Percentiles rank a stretch among this genome's conserved stretches.
phyloP scores from a whole-genome alignment of 768 basidiomycete genomes.

The Trametopsis cervina region DNA sequence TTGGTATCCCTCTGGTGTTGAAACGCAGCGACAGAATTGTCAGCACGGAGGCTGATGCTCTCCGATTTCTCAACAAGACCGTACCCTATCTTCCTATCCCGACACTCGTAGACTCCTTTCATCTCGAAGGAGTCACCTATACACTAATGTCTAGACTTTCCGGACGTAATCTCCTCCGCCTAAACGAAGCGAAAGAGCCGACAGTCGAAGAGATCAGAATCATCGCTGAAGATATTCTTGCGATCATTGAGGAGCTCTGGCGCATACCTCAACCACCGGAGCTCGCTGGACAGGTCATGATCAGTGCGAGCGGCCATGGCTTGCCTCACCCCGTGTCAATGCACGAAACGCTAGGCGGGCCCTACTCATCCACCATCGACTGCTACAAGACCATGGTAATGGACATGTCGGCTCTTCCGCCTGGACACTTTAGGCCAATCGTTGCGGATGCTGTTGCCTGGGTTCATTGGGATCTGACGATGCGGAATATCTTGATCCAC shows the following conservation, averaged over 20 bases:
- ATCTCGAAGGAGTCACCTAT: slow-evolving; percentile 12
- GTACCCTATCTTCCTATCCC: slow-evolving; percentile 19
- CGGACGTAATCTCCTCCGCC: slow-evolving; percentile 7
- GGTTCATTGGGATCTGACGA: slow-evolving; percentile 7
- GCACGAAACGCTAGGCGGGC: slow-evolving; percentile 13
- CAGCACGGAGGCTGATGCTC: slow-evolving; percentile 19
- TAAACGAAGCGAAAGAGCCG: slow-evolving; percentile 4
- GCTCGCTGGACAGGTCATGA: slow-evolving; percentile 16
- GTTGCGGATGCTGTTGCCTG: slow-evolving; percentile 3
- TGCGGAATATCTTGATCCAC: slow-evolving; percentile 3
- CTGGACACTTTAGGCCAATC: background rate
- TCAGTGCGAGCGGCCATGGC: slow-evolving; percentile 21
- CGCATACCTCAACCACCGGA: slow-evolving; percentile 13
- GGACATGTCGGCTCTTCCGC: background rate
- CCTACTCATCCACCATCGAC: slow-evolving; percentile 14
- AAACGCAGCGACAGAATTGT: slow-evolving; percentile 11
- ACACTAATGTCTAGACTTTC: slow-evolving; percentile 20
- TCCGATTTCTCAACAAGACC: slow-evolving; percentile 15
- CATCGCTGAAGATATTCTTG: background rate
- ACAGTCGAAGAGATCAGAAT: slow-evolving; percentile 4
- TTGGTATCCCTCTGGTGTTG: slow-evolving; percentile 18
- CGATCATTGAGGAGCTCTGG: slow-evolving; percentile 17
- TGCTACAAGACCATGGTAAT: slow-evolving; percentile 15
- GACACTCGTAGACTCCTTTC: slow-evolving; percentile 16
- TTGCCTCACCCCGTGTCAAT: slow-evolving; percentile 15